Conservation (phyloP, 345 rosid species). For the Eucalyptus marginata region DNA sequence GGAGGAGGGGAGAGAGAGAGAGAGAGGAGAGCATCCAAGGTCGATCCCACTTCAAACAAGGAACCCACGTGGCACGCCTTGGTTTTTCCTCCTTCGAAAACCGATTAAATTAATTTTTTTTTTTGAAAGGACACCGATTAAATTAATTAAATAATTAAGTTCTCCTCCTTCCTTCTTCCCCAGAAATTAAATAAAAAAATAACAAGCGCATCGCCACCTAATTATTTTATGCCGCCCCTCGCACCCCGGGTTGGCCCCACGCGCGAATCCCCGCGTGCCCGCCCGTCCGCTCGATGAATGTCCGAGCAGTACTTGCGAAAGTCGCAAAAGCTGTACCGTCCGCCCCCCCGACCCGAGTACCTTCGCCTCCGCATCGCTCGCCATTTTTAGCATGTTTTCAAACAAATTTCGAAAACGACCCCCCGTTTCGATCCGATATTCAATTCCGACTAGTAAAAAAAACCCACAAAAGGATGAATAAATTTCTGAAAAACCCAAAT, state of each 20-base stretch:
- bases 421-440: not conserved
- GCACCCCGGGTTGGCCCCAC: not conserved
- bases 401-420: not conserved
- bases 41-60: not conserved
- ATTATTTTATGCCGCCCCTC: too few relatives aligned
- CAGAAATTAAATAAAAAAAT: not conserved
- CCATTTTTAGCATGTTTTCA: too few relatives aligned
- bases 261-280: not conserved
- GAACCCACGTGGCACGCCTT: not conserved
- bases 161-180: not conserved
- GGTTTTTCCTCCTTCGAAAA: not conserved
- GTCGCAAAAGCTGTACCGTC: not conserved
- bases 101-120: not conserved
- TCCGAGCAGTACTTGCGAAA: not conserved
- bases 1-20: too few relatives aligned
- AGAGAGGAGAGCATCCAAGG: not conserved
- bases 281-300: not conserved
- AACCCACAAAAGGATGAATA: not conserved
- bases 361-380: not conserved
- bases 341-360: not conserved
- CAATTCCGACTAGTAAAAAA: not conserved
- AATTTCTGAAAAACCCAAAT: too few relatives aligned
- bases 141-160: too few relatives aligned
- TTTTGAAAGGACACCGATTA: too few relatives aligned
- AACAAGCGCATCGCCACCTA: not conserved